Conservation (phyloP, 2,329 filamentous ascomycete species). For the Fusarium coffeatum region DNA sequence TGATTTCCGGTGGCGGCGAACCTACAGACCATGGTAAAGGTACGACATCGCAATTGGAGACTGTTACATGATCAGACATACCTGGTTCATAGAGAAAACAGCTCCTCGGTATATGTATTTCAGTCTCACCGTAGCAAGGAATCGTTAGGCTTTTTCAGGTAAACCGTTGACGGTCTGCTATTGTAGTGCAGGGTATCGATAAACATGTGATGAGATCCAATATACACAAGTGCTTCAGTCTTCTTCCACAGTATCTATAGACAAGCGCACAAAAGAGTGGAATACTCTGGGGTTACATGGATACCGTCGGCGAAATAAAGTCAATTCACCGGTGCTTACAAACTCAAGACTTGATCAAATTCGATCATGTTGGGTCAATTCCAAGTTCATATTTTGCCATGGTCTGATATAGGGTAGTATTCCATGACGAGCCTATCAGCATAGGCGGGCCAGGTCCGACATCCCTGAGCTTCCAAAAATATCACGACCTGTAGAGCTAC, state of each 20-base stretch:
- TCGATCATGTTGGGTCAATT: background rate
- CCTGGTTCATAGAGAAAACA: background rate
- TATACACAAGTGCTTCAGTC: background rate
- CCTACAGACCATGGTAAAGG: background rate
- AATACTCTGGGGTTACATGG: background rate
- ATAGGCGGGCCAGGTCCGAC: background rate
- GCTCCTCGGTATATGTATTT: background rate
- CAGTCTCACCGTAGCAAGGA: background rate
- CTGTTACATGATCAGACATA: background rate
- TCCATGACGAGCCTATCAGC: background rate
- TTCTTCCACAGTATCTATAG: background rate
- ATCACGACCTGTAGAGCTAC: background rate
- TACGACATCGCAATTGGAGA: background rate
- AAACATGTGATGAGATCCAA: background rate
- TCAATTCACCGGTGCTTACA: background rate
- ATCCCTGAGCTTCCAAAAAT: background rate
- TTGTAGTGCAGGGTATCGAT: background rate
- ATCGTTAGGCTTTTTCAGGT: background rate
- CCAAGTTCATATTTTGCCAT: background rate
- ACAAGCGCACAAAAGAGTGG: background rate
- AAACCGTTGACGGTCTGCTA: background rate
- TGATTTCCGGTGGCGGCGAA: background rate
- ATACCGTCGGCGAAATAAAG: background rate
- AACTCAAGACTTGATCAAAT: background rate
- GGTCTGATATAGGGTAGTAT: background rate